phyloP scores from a whole-genome alignment of 768 basidiomycete species.

The Suillus placidus region DNA sequence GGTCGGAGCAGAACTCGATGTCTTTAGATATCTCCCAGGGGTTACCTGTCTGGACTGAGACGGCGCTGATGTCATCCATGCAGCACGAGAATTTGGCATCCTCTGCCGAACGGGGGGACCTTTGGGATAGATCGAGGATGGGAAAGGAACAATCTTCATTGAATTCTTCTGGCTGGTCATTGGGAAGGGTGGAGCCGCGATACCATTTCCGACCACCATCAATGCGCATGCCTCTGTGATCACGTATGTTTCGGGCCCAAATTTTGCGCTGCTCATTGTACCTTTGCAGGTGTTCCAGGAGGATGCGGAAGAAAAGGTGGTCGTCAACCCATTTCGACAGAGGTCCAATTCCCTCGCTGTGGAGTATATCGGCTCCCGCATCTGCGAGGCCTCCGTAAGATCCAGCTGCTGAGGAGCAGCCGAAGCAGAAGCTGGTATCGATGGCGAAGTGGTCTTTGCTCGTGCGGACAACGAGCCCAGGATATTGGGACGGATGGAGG shows the following conservation, averaged over 20 bases:
- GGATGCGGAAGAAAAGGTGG: constrained; percentile 22
- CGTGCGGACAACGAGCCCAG: constrained; percentile 25
- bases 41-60: constrained; percentile 40
- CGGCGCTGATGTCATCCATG: constrained; percentile 25
- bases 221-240: constrained; percentile 1
- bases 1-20: constrained; percentile 20
- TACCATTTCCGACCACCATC: constrained; percentile 29
- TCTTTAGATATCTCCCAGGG: constrained; percentile 36
- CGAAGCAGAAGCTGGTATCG: constrained; percentile 32
- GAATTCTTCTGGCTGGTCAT: constrained; percentile 31
- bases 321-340: constrained; percentile 30
- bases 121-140: constrained; percentile 24
- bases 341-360: constrained; percentile 23
- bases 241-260: constrained; percentile 17
- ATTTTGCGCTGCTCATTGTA: constrained; percentile 7
- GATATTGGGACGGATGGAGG: constrained; percentile 31
- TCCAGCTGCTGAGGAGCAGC: constrained; percentile 22
- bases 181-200: constrained; percentile 19
- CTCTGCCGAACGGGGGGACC: constrained; percentile 21
- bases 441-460: constrained; percentile 24
- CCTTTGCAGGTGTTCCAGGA: background rate
- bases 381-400: constrained; percentile 29
- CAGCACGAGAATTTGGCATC: constrained; percentile 3
- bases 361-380: constrained; percentile 4
- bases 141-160: constrained; percentile 32